Percentiles rank a stretch among this genome's conserved stretches.
These are phyloP conservation scores for Castanopsis chinensis DNA, from an alignment of 306 rosid species.

Conservation along the genomic window DNA sequence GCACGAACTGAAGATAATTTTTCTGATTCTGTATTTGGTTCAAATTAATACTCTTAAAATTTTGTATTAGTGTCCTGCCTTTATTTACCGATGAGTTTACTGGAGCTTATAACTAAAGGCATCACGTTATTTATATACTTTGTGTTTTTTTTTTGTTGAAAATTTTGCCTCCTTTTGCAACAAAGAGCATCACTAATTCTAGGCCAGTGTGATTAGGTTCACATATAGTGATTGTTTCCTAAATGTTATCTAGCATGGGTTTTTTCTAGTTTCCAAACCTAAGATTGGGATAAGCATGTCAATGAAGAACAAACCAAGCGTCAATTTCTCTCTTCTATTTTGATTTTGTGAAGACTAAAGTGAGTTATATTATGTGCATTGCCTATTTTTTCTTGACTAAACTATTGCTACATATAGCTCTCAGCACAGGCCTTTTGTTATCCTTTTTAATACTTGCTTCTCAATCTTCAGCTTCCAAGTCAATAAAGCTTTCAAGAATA, in stretches of 20 bases:
- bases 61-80: neutral
- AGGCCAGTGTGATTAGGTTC: neutral
- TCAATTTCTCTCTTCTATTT: neutral
- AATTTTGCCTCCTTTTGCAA: neutral
- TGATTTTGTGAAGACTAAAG: neutral
- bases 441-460: neutral
- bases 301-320: neutral
- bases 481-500: slow-evolving; percentile 18
- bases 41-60: neutral
- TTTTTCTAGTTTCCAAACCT: neutral
- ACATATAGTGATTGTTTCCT: neutral
- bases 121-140: too few species aligned
- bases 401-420: neutral
- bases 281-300: neutral
- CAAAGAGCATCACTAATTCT: neutral
- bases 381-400: neutral
- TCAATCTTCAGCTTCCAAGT: slow-evolving; percentile 32
- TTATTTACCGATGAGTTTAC: neutral
- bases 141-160: too few species aligned
- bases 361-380: neutral
- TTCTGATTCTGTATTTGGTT: neutral
- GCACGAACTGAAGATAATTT: neutral
- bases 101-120: neutral
- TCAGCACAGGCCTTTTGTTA: neutral
- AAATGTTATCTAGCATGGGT: neutral